Conservation (phyloP, 2,329 filamentous ascomycete species). For the Trichoderma sp. region DNA sequence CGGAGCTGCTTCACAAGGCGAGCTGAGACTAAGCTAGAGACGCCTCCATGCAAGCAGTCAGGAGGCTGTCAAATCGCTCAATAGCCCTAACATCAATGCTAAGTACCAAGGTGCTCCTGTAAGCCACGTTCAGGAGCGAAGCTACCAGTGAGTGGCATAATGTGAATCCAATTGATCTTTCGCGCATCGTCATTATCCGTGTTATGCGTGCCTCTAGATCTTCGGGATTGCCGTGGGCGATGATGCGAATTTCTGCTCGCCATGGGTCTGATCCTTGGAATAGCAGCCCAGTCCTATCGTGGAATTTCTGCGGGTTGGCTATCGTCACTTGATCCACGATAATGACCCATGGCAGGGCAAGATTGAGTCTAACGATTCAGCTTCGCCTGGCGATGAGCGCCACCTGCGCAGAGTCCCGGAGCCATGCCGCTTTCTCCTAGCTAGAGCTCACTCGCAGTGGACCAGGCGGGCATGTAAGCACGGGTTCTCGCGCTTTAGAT, state of each 20-base stretch:
- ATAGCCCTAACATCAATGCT: background rate
- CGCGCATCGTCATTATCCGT: background rate
- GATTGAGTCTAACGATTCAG: background rate
- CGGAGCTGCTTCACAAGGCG: background rate
- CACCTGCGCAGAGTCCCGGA: background rate
- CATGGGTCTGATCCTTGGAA: background rate
- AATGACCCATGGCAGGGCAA: background rate
- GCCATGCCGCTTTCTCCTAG: conserved; percentile 2
- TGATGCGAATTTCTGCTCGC: background rate
- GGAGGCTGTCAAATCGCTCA: background rate
- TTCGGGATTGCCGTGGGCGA: conserved; percentile 2
- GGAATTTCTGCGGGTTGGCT: background rate
- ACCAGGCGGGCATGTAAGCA: background rate
- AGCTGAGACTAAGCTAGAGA: background rate
- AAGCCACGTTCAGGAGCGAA: background rate
- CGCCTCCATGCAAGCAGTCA: background rate
- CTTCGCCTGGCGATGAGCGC: background rate
- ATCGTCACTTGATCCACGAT: background rate
- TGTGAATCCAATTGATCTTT: background rate
- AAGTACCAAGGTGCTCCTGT: no score
- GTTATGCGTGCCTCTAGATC: background rate
- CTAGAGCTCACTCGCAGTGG: conserved; percentile 3
- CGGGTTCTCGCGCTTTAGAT: background rate
- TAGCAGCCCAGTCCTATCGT: background rate
- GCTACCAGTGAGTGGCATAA: background rate